phyloP scores from a whole-genome alignment of 1,284 basidiomycete genomes.

The Xanthoconium separans region DNA sequence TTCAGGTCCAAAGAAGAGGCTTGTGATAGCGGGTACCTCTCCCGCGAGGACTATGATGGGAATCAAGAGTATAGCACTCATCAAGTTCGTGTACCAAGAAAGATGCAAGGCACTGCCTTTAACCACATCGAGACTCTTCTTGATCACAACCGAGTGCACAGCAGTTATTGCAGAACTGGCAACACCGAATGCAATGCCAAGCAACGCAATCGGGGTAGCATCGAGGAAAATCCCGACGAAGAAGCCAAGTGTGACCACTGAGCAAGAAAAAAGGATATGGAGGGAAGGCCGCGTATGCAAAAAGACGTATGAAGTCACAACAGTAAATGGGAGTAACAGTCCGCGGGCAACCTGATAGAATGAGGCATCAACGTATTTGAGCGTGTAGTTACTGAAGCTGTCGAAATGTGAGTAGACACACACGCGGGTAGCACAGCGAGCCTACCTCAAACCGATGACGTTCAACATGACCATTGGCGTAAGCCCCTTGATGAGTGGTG shows the following conservation, averaged over 20 bases:
- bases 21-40: slow-evolving; percentile 60
- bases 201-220: slow-evolving; percentile 53
- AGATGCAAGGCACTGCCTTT: slow-evolving; percentile 76
- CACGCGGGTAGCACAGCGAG: not conserved
- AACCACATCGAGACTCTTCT: slow-evolving; percentile 72
- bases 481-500: slow-evolving; percentile 66
- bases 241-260: slow-evolving; percentile 79
- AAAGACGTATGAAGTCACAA: slow-evolving; percentile 71
- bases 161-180: slow-evolving; percentile 77
- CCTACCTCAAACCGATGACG: slow-evolving; percentile 76
- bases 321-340: slow-evolving; percentile 83
- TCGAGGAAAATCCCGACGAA: slow-evolving; percentile 84
- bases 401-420: not conserved
- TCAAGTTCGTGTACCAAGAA: slow-evolving; percentile 82
- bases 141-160: slow-evolving; percentile 84
- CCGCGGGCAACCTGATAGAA: slow-evolving; percentile 92
- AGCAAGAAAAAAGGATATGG: slow-evolving; percentile 68
- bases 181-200: slow-evolving; percentile 76
- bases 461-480: slow-evolving; percentile 72
- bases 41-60: slow-evolving; percentile 71
- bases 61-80: slow-evolving; percentile 64
- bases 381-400: slow-evolving; percentile 87
- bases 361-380: slow-evolving; percentile 89
- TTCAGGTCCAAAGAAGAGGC: slow-evolving; percentile 53
- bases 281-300: slow-evolving; percentile 73